Evolutionary conservation across 805 yeast genomes (phyloP).

Genomic region (Ogataea ramenticola): DNA sequence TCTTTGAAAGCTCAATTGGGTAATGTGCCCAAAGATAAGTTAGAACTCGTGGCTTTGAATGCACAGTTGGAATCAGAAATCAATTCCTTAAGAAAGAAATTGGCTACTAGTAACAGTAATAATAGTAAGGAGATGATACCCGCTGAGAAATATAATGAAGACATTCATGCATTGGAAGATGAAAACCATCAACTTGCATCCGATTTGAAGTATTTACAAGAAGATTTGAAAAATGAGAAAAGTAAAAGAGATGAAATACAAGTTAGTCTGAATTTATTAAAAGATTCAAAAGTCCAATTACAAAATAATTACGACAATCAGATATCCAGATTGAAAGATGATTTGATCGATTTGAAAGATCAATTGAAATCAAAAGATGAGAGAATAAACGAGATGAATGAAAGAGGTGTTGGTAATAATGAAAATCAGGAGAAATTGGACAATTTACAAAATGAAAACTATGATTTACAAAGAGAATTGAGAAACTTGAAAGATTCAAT

Average conservation of each 20-base stretch:
- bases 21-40: conserved; percentile 36
- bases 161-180: neutral
- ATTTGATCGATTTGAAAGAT: neutral
- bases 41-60: conserved; percentile 29
- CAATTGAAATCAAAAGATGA: neutral
- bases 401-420: too few relatives aligned
- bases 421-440: neutral
- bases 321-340: neutral
- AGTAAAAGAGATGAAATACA: neutral
- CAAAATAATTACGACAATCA: neutral
- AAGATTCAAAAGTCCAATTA: neutral
- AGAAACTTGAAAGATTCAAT: neutral
- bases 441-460: neutral
- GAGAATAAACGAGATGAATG: neutral
- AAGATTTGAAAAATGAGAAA: neutral
- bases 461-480: neutral
- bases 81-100: conserved; percentile 1
- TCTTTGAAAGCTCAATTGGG: conserved; percentile 31
- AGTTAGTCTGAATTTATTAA: neutral
- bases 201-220: neutral
- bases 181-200: neutral
- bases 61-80: conserved; percentile 26
- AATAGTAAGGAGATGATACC: too few relatives aligned
- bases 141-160: too few relatives aligned
- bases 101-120: too few relatives aligned